Conservation (phyloP, 495 filamentous ascomycete genomes). For the Talaromyces wortmannii region DNA sequence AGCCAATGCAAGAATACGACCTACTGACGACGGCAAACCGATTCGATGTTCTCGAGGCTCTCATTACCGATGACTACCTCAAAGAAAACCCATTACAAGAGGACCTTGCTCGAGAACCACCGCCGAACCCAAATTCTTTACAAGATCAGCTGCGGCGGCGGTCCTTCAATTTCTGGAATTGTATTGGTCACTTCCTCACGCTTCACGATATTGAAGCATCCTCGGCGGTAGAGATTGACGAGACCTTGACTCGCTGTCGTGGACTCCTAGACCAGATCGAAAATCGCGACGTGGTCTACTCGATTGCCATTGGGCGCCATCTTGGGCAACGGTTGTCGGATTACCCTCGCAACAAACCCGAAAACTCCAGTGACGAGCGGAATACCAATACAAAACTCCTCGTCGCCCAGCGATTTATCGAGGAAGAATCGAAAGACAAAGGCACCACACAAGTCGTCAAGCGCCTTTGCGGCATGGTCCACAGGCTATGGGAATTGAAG, state of each 20-base stretch:
- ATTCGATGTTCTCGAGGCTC: conserved; percentile 65
- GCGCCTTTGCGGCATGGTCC: conserved; percentile 66
- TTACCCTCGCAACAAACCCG: conserved; percentile 50
- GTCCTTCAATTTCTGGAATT: conserved; percentile 76
- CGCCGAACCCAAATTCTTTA: conserved; percentile 29
- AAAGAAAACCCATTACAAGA: conserved; percentile 48
- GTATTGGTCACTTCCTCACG: conserved; percentile 65
- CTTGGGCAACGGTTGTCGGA: conserved; percentile 61
- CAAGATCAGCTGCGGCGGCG: conserved; percentile 48
- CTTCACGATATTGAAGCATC: conserved; percentile 55
- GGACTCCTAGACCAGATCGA: conserved; percentile 68
- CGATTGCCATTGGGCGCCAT: conserved; percentile 72
- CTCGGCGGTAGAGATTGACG: conserved; percentile 53
- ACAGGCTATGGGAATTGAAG: conserved; percentile 39
- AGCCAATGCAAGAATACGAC: conserved; percentile 34
- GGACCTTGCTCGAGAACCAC: conserved; percentile 32
- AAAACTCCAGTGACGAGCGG: conserved; percentile 56
- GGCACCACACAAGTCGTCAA: conserved; percentile 79
- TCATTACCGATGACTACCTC: conserved; percentile 63
- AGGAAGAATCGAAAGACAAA: conserved; percentile 60
- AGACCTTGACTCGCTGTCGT: conserved; percentile 54
- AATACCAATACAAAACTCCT: conserved; percentile 66
- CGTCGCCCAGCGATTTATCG: conserved; percentile 77
- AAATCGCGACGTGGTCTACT: conserved; percentile 90
- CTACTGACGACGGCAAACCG: conserved; percentile 58